Evolutionary conservation across 176 grass and related monocot genomes (phyloP), one percentile per base, ranked within the genome.

Genomic region (Chrysopogon serrulatus): DNA sequence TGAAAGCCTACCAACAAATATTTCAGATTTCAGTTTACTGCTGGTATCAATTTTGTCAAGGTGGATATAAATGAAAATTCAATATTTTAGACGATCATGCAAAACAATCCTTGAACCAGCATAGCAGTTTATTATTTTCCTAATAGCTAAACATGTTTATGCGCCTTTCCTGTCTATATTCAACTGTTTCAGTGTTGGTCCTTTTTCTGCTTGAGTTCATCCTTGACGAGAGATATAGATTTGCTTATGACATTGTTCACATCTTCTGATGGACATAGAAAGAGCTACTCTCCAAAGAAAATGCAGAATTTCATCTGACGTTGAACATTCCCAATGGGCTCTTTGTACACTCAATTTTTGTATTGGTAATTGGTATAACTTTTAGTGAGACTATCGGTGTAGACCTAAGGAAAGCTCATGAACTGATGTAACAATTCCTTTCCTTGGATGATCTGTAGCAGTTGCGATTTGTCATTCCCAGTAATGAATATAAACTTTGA

Each of bases 161-260:
- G 21, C 3, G 1, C 71, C 18, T 36, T 53, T 43, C 27, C 18
- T 34, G 23, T 34, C 9, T 37, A 43, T 26, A 40, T 68, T 51
- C 65, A 68, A 79, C 34, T 40, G 23, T 17, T 80, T 1, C 19
- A 69, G 3, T 45, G 12, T 63, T 42, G 21, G 11, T 64, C 18
- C 41, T 45, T 45, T 45, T 81, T 82, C 30, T 33, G 16, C 34
- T 71, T 35, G 54, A 78, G 33, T 82, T 64, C 27, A 91, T 86
- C 95, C 86, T 97, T 97, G 41, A 97, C 90, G 56, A 77, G 26
- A 45, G 39, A 19, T 59, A 97, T 49, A 97, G 92, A 94, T 97
- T 97, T 84, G 92, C 95, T 11, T 97, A 94, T 5, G 92, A 97
- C 79, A 89, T 97, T 61, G 88, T 97, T 85, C 95, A 94, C 54